Percentiles rank a stretch among this genome's conserved stretches.
Conservation (phyloP, 2,329 filamentous ascomycete species). For the Boeremia exigua region DNA sequence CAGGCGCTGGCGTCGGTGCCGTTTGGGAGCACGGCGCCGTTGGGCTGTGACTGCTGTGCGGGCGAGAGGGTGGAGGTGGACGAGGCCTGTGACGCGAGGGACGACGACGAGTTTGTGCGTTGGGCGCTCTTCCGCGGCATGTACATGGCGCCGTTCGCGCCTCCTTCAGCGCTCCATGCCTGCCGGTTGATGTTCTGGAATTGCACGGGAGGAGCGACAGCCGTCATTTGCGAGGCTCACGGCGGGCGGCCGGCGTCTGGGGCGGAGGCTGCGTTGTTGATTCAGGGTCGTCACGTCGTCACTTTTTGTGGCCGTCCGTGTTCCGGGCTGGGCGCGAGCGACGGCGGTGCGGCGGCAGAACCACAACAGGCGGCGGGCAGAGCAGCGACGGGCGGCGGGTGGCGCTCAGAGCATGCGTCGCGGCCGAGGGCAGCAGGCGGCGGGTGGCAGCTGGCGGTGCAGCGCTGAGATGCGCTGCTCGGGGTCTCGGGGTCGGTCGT, state of each 20-base stretch:
- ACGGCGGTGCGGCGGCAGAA: conserved; percentile 19
- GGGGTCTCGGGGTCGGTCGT: conserved; percentile 31
- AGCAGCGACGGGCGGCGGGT: conserved; percentile 23
- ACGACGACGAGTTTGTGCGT: conserved; percentile 89
- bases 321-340: conserved; percentile 2
- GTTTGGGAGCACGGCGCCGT: conserved; percentile 59
- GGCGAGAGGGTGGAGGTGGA: conserved; percentile 70
- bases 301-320: conserved; percentile 37
- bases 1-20: conserved; percentile 43
- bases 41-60: conserved; percentile 65
- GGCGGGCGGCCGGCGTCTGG: conserved; percentile 27
- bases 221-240: conserved; percentile 61
- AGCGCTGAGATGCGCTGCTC: conserved; percentile 17
- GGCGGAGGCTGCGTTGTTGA: conserved; percentile 21
- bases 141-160: conserved; percentile 75
- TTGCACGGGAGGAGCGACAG: conserved; percentile 69
- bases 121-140: conserved; percentile 85
- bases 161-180: conserved; percentile 67
- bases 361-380: conserved; percentile 23
- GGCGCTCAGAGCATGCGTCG: conserved; percentile 28
- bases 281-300: conserved; percentile 33
- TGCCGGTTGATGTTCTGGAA: conserved; percentile 66
- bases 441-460: conserved; percentile 21
- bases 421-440: conserved; percentile 15
- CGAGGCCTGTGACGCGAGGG: conserved; percentile 69